Conservation (phyloP, 352 stramenopile species). For the Phytophthora litchii region DNA sequence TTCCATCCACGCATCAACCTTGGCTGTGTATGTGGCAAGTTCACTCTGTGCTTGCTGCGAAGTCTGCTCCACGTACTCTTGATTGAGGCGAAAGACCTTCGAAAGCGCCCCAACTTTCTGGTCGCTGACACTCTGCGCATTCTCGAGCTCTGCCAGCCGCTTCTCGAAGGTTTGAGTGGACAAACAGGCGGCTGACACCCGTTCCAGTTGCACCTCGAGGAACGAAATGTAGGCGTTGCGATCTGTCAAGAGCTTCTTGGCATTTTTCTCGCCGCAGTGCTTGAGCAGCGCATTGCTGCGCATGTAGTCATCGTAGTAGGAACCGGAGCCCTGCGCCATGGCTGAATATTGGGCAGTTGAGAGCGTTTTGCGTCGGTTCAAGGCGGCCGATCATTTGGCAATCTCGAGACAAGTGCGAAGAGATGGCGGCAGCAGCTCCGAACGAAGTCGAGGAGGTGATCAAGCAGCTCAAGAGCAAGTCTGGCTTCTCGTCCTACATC, state of each 20-base stretch:
- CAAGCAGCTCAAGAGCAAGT: constrained; percentile 92
- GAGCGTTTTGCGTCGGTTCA: constrained; percentile 18
- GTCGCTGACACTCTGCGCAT: constrained; percentile 44
- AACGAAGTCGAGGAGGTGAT: constrained; percentile 94
- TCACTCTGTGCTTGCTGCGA: constrained; percentile 46
- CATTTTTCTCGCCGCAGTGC: constrained; percentile 54
- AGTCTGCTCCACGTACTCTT: constrained; percentile 73
- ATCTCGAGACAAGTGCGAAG: constrained; percentile 7
- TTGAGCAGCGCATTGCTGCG: constrained; percentile 74
- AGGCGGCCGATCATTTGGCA: not conserved
- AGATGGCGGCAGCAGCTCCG: constrained; percentile 74
- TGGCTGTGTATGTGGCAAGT: constrained; percentile 39
- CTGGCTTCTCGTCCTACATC: constrained; percentile 89
- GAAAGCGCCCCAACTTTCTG: constrained; percentile 70
- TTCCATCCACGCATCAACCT: constrained; percentile 69
- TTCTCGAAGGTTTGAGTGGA: constrained; percentile 72
- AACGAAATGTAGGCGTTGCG: constrained; percentile 88
- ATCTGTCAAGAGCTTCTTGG: constrained; percentile 85
- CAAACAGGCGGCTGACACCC: constrained; percentile 82
- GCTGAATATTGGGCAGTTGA: constrained; percentile 5
- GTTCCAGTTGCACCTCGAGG: constrained; percentile 88
- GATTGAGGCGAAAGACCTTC: constrained; percentile 72
- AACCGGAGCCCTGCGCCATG: constrained; percentile 48
- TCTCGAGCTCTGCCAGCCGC: constrained; percentile 61
- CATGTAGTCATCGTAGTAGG: constrained; percentile 88